These are phyloP conservation scores for Microsporum audouinii DNA, from an alignment of 2,329 filamentous ascomycete genomes.

Conservation along the genomic window DNA sequence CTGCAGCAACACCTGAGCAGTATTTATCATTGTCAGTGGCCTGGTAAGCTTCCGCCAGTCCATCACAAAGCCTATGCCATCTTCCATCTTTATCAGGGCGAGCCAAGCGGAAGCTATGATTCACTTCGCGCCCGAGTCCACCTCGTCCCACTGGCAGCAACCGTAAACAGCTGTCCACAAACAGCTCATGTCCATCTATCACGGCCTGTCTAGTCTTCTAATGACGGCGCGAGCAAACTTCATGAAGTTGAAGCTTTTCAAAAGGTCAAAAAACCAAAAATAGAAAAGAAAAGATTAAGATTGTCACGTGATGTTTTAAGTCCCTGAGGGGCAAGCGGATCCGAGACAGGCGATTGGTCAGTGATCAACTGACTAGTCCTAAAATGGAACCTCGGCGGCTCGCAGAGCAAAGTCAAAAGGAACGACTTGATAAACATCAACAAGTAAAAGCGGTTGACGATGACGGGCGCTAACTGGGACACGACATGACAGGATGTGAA, in stretches of 20 bases:
- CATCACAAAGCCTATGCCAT: neutral
- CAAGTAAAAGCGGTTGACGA: neutral
- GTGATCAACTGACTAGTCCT: neutral
- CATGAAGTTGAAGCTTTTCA: neutral
- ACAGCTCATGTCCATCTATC: neutral
- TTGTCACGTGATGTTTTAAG: neutral
- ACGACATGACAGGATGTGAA: neutral
- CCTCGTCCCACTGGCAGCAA: neutral
- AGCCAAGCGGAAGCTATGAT: conserved; percentile 3
- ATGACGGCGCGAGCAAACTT: neutral
- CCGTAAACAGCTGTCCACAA: neutral
- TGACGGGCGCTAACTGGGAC: neutral
- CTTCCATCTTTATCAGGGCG: neutral
- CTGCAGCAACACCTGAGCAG: neutral
- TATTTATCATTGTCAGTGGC: neutral
- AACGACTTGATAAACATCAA: neutral
- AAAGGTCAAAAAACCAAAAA: neutral
- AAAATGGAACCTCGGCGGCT: neutral
- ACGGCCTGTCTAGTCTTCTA: neutral
- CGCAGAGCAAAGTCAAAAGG: neutral
- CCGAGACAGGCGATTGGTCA: neutral
- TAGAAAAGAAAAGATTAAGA: neutral
- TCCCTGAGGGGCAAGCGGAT: neutral
- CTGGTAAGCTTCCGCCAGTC: neutral
- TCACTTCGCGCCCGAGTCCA: conserved; percentile 3